These are phyloP conservation scores for Tolypocladium guangdongense DNA, from an alignment of 2,329 filamentous ascomycete genomes.

Conservation along the genomic window DNA sequence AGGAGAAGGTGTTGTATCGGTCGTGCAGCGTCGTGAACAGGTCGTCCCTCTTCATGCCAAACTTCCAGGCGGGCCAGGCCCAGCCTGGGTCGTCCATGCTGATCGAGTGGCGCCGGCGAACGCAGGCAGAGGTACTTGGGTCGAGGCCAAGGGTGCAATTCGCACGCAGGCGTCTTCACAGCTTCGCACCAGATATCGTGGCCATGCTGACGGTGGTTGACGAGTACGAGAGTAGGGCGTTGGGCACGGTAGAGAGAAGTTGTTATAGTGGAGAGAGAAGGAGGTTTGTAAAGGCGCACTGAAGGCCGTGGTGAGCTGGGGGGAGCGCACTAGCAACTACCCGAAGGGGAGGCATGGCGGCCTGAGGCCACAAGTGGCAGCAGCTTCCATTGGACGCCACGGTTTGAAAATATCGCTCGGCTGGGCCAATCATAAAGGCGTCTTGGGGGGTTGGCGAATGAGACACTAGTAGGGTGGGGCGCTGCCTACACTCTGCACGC, in stretches of 20 bases:
- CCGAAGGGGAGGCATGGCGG: constrained; percentile 1
- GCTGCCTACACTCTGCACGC: too few relatives aligned
- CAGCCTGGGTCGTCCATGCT: constrained; percentile 43
- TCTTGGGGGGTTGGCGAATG: background rate
- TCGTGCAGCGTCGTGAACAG: constrained; percentile 47
- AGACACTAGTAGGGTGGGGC: background rate
- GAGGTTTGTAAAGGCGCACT: constrained; percentile 1
- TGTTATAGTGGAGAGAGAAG: constrained; percentile 1
- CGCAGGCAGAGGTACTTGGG: background rate
- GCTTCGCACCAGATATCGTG: constrained; percentile 2
- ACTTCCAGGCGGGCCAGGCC: constrained; percentile 52
- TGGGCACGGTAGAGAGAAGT: constrained; percentile 2
- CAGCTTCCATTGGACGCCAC: constrained; percentile 7
- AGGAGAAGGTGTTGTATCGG: constrained; percentile 47
- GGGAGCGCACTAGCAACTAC: constrained; percentile 9
- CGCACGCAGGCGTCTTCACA: constrained; percentile 5
- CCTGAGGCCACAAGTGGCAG: constrained; percentile 6
- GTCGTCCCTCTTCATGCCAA: constrained; percentile 49
- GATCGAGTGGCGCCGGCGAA: constrained; percentile 4
- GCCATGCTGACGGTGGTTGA: constrained; percentile 9
- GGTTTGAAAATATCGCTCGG: background rate
- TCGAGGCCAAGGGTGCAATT: constrained; percentile 1
- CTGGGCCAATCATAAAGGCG: background rate
- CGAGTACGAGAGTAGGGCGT: constrained; percentile 2
- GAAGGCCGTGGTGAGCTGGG: constrained; percentile 3